phyloP scores from a whole-genome alignment of 1,284 basidiomycete genomes.

The Puccinia hordei region DNA sequence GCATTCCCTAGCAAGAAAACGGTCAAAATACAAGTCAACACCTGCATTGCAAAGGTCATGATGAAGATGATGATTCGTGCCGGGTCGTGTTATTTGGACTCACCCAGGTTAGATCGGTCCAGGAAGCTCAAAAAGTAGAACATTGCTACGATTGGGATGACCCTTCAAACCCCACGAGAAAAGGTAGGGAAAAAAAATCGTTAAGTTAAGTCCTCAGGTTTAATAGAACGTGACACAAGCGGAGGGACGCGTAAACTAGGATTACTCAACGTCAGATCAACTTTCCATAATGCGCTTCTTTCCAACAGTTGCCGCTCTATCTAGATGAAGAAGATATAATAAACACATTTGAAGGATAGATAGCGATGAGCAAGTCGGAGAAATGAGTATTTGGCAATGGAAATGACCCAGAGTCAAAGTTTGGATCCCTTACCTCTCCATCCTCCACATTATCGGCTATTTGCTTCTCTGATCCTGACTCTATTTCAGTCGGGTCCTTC shows the following conservation, averaged over 20 bases:
- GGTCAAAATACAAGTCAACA: neutral
- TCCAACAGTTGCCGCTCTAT: neutral
- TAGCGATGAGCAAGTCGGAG: neutral
- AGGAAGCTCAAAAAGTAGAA: constrained; percentile 49
- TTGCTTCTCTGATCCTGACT: neutral
- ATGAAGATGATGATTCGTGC: neutral
- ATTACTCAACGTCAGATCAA: constrained; percentile 23
- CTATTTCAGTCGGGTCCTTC: neutral
- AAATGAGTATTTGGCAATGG: neutral
- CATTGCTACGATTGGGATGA: constrained; percentile 39
- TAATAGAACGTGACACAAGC: no score
- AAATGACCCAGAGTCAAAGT: neutral
- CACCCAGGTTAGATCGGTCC: constrained; percentile 46
- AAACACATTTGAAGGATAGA: neutral
- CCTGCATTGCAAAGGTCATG: neutral
- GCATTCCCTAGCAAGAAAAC: constrained; percentile 41
- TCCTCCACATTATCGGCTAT: neutral
- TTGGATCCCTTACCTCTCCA: neutral
- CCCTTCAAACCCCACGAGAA: neutral
- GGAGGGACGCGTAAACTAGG: neutral
- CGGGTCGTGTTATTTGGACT: neutral
- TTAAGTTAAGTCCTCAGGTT: no score
- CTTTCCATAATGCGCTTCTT: constrained; percentile 11
- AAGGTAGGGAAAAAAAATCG: neutral
- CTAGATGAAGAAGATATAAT: neutral